phyloP scores from a whole-genome alignment of 495 filamentous ascomycete genomes.

The Xylaria palmicola region DNA sequence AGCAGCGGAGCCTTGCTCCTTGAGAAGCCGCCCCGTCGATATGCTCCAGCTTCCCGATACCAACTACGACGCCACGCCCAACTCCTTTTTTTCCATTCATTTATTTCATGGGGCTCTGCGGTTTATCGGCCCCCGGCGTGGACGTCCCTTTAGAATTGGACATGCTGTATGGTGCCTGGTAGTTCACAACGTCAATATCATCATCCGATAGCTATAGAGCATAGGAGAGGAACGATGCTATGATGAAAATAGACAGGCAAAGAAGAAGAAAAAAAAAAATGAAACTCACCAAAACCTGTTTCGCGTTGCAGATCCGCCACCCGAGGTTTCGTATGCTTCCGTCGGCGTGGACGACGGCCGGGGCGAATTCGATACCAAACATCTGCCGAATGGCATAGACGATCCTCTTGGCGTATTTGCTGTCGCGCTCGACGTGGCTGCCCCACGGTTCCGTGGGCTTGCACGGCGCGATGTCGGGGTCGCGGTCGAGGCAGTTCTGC shows the following conservation, averaged over 20 bases:
- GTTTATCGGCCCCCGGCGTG: conserved; percentile 50
- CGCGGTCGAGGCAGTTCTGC: conserved; percentile 86
- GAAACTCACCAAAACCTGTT: conserved; percentile 81
- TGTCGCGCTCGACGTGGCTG: conserved; percentile 74
- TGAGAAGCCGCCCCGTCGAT: background rate
- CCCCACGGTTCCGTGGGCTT: conserved; percentile 81
- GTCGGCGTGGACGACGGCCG: conserved; percentile 89
- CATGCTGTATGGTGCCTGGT: conserved; percentile 66
- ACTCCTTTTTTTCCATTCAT: background rate
- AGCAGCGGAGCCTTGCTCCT: background rate
- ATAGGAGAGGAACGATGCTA: background rate
- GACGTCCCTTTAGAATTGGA: conserved; percentile 54
- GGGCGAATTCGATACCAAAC: conserved; percentile 96
- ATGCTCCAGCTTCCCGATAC: background rate
- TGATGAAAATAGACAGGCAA: background rate
- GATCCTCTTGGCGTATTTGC: conserved; percentile 83
- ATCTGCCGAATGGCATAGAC: conserved; percentile 95
- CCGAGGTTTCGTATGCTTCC: conserved; percentile 87
- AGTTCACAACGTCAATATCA: conserved; percentile 12
- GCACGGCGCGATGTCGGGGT: conserved; percentile 86
- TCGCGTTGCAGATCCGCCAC: conserved; percentile 94
- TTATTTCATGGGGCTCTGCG: background rate
- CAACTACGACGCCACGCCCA: background rate
- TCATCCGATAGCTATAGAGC: background rate
- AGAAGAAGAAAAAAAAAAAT: background rate